These are phyloP conservation scores for Hemisphaericaspora xylanilytica DNA, from an alignment of 1,139 yeast genomes.

Conservation along the genomic window DNA sequence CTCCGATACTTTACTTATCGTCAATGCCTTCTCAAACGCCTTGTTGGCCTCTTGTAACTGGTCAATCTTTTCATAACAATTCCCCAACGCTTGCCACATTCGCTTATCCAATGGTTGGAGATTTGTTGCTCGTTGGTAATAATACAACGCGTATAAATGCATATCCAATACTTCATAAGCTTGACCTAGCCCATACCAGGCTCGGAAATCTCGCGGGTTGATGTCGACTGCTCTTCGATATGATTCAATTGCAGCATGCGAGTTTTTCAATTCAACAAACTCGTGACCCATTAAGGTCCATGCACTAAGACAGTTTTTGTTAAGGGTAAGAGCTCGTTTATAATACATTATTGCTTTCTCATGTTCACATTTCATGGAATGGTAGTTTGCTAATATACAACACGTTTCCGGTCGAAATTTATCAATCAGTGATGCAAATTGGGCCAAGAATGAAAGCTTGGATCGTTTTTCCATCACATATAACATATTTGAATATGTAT, in stretches of 20 bases:
- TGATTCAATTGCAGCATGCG: slow-evolving; percentile 96
- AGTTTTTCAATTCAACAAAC: slow-evolving; percentile 90
- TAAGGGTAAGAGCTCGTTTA: slow-evolving; percentile 80
- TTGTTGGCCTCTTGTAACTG: slow-evolving; percentile 65
- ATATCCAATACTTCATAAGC: slow-evolving; percentile 96
- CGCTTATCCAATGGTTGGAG: slow-evolving; percentile 86
- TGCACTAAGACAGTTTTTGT: slow-evolving; percentile 81
- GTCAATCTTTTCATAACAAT: slow-evolving; percentile 79
- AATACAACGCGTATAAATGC: slow-evolving; percentile 89
- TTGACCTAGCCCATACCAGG: slow-evolving; percentile 98
- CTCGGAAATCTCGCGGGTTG: slow-evolving; percentile 85
- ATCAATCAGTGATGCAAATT: slow-evolving; percentile 78
- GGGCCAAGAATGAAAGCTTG: slow-evolving; percentile 84
- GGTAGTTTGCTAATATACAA: slow-evolving; percentile 90
- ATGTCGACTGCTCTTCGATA: slow-evolving; percentile 92
- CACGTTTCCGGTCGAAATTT: slow-evolving; percentile 93
- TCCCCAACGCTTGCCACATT: slow-evolving; percentile 96
- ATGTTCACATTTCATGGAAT: slow-evolving; percentile 88
- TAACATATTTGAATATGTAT: slow-evolving; percentile 86
- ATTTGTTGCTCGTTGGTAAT: slow-evolving; percentile 88
- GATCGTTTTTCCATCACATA: slow-evolving; percentile 91
- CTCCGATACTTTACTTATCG: slow-evolving; percentile 39
- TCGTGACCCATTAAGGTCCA: slow-evolving; percentile 99
- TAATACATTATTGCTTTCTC: slow-evolving; percentile 93
- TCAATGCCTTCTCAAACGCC: slow-evolving; percentile 54